phyloP scores from a whole-genome alignment of 345 rosid species.

The Eucalyptus pumila region DNA sequence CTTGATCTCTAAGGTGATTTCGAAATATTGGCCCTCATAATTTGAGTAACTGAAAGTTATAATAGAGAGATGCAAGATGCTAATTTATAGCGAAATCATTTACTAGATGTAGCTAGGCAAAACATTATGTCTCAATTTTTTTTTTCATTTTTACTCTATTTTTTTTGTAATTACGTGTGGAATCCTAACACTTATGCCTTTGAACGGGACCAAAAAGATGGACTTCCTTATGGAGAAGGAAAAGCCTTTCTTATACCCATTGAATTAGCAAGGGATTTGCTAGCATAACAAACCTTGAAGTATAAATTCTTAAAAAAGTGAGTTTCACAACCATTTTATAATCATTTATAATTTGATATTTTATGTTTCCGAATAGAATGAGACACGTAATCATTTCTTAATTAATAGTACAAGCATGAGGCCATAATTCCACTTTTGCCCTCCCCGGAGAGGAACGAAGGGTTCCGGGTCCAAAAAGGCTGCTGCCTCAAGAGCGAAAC shows the following conservation, averaged over 20 bases:
- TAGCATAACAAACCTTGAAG: accelerated
- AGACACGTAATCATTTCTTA: too few species aligned
- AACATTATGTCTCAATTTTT: too few species aligned
- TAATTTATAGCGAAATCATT: too few species aligned
- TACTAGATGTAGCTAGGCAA: accelerated
- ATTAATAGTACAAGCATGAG: neutral
- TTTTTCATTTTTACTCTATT: accelerated
- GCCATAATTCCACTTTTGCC: neutral
- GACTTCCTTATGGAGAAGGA: neutral
- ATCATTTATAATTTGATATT: too few species aligned
- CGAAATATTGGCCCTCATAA: too few species aligned
- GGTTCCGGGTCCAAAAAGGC: neutral
- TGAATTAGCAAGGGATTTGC: accelerated
- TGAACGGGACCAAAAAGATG: too few species aligned
- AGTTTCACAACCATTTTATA: accelerated
- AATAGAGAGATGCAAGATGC: accelerated
- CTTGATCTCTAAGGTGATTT: too few species aligned
- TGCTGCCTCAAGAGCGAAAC: accelerated
- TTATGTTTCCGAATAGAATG: too few species aligned
- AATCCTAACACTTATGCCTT: too few species aligned
- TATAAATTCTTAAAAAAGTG: accelerated
- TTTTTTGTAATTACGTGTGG: accelerated
- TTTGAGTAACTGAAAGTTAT: too few species aligned
- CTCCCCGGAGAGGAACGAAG: neutral
- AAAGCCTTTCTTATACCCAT: too few species aligned